Percentiles rank a stretch among this genome's conserved stretches.
Evolutionary conservation across 2,329 filamentous ascomycete genomes (phyloP).

Genomic region (Scedosporium minutisporum): DNA sequence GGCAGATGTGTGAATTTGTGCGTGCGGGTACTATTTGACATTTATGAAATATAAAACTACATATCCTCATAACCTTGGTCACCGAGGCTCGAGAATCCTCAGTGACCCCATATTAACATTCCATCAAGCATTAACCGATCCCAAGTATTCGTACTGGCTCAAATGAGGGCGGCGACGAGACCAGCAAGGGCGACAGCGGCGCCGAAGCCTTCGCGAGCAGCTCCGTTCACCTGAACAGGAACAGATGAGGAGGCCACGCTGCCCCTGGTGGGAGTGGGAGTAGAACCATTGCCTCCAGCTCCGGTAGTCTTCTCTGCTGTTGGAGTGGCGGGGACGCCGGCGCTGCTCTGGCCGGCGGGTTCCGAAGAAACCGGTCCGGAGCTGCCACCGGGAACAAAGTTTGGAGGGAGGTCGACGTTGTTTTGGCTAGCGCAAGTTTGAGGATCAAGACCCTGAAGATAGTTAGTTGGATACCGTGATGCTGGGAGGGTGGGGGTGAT

Average conservation of each 20-base stretch:
- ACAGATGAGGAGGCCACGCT: background rate
- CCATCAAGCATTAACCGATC: too few relatives aligned
- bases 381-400: background rate
- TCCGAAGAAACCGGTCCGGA: background rate
- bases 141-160: background rate
- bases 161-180: background rate
- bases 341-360: background rate
- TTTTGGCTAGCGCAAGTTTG: background rate
- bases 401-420: background rate
- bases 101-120: too few relatives aligned
- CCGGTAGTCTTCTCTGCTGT: background rate
- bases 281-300: background rate
- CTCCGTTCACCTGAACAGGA: background rate
- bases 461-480: background rate
- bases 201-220: background rate
- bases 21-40: too few relatives aligned
- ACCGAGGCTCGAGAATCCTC: too few relatives aligned
- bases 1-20: too few relatives aligned
- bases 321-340: background rate
- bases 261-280: background rate
- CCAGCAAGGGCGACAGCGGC: background rate
- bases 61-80: too few relatives aligned
- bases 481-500: background rate
- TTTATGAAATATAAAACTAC: too few relatives aligned
- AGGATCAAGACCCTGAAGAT: conserved; percentile 1